These are phyloP conservation scores for Pythium angustatum DNA, from an alignment of 352 stramenopile species.

Conservation along the genomic window DNA sequence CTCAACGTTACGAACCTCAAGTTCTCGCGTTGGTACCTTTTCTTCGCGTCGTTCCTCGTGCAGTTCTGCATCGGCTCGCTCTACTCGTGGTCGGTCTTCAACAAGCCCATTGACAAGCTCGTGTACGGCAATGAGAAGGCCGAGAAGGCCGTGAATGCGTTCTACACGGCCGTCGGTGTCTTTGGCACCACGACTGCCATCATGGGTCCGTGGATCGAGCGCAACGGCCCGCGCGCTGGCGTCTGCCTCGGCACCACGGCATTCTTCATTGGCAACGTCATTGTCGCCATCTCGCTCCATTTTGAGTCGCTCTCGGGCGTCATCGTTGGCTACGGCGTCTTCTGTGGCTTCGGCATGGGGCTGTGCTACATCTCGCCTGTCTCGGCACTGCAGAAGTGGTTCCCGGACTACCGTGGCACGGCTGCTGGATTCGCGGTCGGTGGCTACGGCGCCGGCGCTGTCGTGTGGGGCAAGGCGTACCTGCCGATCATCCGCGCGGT, in stretches of 20 bases:
- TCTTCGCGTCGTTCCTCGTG: conserved; percentile 57
- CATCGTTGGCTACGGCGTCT: conserved; percentile 72
- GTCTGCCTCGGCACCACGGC: conserved; percentile 44
- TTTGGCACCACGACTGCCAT: conserved; percentile 57
- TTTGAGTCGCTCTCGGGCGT: conserved; percentile 55
- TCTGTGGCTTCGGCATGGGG: conserved; percentile 58
- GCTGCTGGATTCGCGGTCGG: conserved; percentile 64
- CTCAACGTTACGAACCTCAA: conserved; percentile 30
- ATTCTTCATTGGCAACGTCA: conserved; percentile 56
- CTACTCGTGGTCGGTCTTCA: conserved; percentile 75
- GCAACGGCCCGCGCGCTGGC: conserved; percentile 46
- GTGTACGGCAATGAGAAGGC: conserved; percentile 52
- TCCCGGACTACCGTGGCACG: conserved; percentile 69
- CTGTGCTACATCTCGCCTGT: conserved; percentile 74
- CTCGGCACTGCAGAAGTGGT: conserved; percentile 71
- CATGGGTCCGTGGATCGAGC: conserved; percentile 62
- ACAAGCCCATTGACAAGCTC: conserved; percentile 57
- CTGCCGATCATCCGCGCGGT: conserved; percentile 48
- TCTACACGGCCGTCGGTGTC: conserved; percentile 68
- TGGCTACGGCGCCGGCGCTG: conserved; percentile 54
- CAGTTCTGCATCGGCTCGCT: conserved; percentile 73
- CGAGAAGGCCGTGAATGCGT: conserved; percentile 58
- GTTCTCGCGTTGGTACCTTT: conserved; percentile 74
- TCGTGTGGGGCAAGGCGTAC: conserved; percentile 67
- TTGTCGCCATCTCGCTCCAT: conserved; percentile 51